These are phyloP conservation scores for Penstemon barbatus DNA, from an alignment of 257 asterid genomes.

Conservation along the genomic window DNA sequence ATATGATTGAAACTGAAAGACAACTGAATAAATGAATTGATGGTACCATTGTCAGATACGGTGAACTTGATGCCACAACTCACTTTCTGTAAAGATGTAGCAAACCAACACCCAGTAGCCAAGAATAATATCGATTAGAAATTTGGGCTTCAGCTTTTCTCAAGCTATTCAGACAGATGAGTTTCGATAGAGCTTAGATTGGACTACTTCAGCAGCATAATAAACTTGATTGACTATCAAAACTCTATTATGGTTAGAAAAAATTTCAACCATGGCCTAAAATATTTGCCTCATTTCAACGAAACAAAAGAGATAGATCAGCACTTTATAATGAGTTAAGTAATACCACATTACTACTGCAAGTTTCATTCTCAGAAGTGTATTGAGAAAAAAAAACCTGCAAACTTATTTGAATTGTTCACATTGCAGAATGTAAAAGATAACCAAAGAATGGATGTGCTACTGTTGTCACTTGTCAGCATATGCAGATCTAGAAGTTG, in stretches of 20 bases:
- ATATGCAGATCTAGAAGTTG: no score
- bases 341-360: background rate
- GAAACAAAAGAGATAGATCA: background rate
- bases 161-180: background rate
- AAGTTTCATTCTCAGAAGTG: background rate
- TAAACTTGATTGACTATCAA: background rate
- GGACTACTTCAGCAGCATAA: background rate
- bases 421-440: background rate
- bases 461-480: no score
- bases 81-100: background rate
- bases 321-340: no score
- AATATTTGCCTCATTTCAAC: background rate
- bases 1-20: background rate
- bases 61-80: background rate
- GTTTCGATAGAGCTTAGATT: background rate
- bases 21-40: background rate
- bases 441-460: no score
- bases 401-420: background rate
- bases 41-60: no score
- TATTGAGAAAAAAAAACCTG: background rate
- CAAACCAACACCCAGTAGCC: background rate
- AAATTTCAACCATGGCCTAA: slow-evolving; percentile 3
- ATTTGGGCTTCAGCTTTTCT: background rate
- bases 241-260: background rate
- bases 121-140: background rate